phyloP scores from a whole-genome alignment of 2,329 filamentous ascomycete species.

The Leptographium flavum region DNA sequence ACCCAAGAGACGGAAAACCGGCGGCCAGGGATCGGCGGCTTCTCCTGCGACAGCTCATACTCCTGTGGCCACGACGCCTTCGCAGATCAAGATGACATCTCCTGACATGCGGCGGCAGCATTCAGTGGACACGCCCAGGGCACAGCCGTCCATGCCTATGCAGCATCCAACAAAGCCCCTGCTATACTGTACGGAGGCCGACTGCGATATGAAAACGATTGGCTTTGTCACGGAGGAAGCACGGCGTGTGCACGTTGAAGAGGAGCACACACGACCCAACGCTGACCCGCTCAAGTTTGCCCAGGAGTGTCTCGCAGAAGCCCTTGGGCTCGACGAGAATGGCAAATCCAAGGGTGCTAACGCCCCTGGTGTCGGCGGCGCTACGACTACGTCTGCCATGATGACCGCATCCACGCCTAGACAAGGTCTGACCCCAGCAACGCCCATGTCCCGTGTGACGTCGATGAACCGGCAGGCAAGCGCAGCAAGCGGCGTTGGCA shows the following conservation, averaged over 20 bases:
- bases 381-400: constrained; percentile 13
- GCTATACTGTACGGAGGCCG: constrained; percentile 36
- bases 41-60: constrained; percentile 21
- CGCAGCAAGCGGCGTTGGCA: constrained; percentile 21
- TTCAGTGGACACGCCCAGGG: constrained; percentile 12
- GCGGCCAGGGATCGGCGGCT: constrained; percentile 20
- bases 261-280: constrained; percentile 43
- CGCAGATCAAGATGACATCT: constrained; percentile 33
- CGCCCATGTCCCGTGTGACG: constrained; percentile 35
- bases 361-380: constrained; percentile 14
- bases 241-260: constrained; percentile 36
- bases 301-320: constrained; percentile 31
- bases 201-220: constrained; percentile 35
- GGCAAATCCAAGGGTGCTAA: constrained; percentile 25
- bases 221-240: constrained; percentile 42
- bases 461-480: constrained; percentile 38
- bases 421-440: constrained; percentile 28
- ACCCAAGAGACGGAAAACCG: constrained; percentile 40
- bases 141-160: constrained; percentile 5
- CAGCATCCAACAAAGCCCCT: constrained; percentile 23
- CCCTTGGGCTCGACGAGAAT: constrained; percentile 37
- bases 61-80: constrained; percentile 17
- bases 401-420: constrained; percentile 31
- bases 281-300: constrained; percentile 40
- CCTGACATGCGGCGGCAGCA: constrained; percentile 28